These are phyloP conservation scores for Harringtonia aguacate DNA, from an alignment of 2,329 filamentous ascomycete genomes.

Conservation along the genomic window DNA sequence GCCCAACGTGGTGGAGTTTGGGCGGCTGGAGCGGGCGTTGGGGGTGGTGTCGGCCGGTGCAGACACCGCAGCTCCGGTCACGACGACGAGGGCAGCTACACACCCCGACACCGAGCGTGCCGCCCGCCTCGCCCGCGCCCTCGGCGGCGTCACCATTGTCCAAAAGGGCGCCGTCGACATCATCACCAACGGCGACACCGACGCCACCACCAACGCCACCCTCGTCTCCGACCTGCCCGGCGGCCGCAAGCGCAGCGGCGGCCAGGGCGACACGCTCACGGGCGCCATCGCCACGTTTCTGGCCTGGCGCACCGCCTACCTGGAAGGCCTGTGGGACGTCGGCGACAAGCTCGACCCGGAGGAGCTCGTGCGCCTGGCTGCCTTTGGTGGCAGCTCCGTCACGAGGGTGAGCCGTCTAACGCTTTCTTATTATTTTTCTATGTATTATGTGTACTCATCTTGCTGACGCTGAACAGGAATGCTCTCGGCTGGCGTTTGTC, in stretches of 20 bases:
- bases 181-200: constrained; percentile 69
- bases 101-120: constrained; percentile 31
- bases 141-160: constrained; percentile 82
- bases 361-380: constrained; percentile 61
- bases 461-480: constrained; percentile 43
- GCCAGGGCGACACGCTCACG: constrained; percentile 91
- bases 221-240: constrained; percentile 67
- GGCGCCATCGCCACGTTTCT: constrained; percentile 81
- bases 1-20: constrained; percentile 91
- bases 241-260: constrained; percentile 81
- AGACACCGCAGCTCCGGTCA: constrained; percentile 22
- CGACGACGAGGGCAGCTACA: not conserved
- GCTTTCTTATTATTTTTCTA: too few relatives aligned
- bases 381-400: constrained; percentile 76
- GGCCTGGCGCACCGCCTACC: constrained; percentile 79
- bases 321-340: constrained; percentile 61
- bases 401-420: too few relatives aligned
- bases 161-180: constrained; percentile 80
- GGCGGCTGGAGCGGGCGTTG: constrained; percentile 64
- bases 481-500: constrained; percentile 74
- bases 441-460: too few relatives aligned
- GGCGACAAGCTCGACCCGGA: constrained; percentile 19
- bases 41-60: constrained; percentile 45
- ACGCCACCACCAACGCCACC: constrained; percentile 80
- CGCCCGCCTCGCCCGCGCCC: constrained; percentile 57